phyloP scores from a whole-genome alignment of 345 rosid species.

The Citrus sinensis region DNA sequence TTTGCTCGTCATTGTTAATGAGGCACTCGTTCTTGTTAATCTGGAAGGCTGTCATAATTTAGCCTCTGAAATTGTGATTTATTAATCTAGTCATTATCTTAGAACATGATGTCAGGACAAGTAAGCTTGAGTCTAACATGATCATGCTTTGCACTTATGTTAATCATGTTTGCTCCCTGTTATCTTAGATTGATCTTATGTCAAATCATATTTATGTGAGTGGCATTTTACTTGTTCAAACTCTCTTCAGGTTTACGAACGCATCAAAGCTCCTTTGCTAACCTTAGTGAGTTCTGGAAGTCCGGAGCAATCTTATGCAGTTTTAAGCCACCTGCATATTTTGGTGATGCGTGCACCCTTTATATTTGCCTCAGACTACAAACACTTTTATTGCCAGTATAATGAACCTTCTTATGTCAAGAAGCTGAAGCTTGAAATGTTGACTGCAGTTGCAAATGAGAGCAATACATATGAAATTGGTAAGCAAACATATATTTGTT shows the following conservation, averaged over 20 bases:
- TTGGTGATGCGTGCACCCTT: slow-evolving; percentile 98
- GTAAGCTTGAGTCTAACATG: not conserved
- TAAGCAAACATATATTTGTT: slow-evolving; percentile 31
- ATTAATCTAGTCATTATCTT: not conserved
- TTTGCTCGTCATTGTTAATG: not conserved
- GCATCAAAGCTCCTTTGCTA: slow-evolving; percentile 94
- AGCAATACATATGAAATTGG: slow-evolving; percentile 98
- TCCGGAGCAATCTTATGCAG: slow-evolving; percentile 97
- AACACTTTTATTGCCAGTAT: slow-evolving; percentile 97
- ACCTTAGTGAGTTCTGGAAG: slow-evolving; percentile 98
- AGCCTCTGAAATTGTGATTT: not conserved
- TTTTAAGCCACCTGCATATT: slow-evolving; percentile 92
- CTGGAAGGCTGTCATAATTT: not conserved
- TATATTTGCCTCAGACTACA: slow-evolving; percentile 85
- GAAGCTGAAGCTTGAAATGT: slow-evolving; percentile 98
- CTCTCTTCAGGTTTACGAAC: slow-evolving; percentile 80
- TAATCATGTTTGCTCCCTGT: not conserved
- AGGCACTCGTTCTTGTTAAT: not conserved
- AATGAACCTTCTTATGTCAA: slow-evolving; percentile 95
- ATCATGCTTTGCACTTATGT: not conserved
- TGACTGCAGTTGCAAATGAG: slow-evolving; percentile 98
- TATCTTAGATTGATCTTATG: not conserved
- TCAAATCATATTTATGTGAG: not conserved
- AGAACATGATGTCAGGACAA: not conserved
- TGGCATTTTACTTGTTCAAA: slow-evolving; percentile 17